These are phyloP conservation scores for Funneliformis geosporum DNA, from an alignment of 192 early-diverging fungal species.

Conservation along the genomic window DNA sequence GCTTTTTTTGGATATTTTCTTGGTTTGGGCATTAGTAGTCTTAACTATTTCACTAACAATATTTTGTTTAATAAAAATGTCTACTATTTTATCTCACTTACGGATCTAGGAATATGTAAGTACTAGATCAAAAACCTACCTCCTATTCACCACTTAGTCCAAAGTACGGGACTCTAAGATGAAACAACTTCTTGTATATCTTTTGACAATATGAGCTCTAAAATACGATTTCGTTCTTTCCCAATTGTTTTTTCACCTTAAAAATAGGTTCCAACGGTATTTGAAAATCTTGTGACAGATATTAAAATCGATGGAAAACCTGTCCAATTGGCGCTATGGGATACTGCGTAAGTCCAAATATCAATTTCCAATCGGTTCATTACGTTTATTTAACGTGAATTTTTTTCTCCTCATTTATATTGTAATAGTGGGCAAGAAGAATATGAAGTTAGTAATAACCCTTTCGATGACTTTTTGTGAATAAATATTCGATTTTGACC, in stretches of 20 bases:
- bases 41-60: neutral
- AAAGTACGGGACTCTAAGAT: neutral
- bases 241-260: neutral
- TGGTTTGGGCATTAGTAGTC: neutral
- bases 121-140: neutral
- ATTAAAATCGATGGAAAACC: constrained; percentile 82
- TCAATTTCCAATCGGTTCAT: neutral
- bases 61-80: too few relatives aligned
- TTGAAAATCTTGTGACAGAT: constrained; percentile 92
- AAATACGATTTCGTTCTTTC: neutral
- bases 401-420: neutral
- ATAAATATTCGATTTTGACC: neutral
- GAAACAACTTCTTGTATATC: neutral
- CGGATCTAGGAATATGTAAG: constrained; percentile 21
- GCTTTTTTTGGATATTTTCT: neutral
- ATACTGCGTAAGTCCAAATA: constrained; percentile 71
- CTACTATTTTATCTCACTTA: neutral
- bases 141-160: neutral
- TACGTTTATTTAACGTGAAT: neutral
- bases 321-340: constrained; percentile 92
- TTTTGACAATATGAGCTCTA: neutral
- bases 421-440: constrained; percentile 56
- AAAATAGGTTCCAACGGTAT: constrained; percentile 88
- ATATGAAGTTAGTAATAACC: constrained; percentile 47
- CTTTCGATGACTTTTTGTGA: neutral